Evolutionary conservation across 1,284 basidiomycete species (phyloP).

Genomic region (Austropuccinia psidii): DNA sequence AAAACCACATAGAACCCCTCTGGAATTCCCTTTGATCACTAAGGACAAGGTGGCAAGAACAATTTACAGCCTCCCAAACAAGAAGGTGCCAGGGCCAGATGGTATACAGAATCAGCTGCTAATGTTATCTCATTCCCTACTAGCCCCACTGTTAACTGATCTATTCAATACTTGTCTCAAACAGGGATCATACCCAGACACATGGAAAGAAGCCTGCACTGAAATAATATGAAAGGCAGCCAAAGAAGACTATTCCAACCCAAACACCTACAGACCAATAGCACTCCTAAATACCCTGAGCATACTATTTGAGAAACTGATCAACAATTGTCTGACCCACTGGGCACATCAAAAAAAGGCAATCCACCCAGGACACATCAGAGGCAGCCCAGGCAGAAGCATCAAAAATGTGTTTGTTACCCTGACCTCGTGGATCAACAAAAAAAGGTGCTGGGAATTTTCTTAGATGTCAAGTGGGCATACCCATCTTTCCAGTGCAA

Average conservation of each 20-base stretch:
- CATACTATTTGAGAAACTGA: background rate
- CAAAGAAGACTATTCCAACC: background rate
- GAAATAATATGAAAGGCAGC: background rate
- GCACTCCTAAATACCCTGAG: background rate
- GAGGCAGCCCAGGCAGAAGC: background rate
- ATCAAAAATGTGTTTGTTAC: background rate
- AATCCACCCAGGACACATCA: background rate
- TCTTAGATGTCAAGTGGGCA: constrained; percentile 12
- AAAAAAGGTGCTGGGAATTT: background rate
- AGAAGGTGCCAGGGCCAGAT: constrained; percentile 5
- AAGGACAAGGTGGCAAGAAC: too few species aligned
- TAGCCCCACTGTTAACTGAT: background rate
- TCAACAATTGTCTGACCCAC: background rate
- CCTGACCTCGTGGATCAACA: background rate
- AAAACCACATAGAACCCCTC: too few species aligned
- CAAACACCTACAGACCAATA: background rate
- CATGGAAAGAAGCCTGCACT: background rate
- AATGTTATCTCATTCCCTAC: background rate
- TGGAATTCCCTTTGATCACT: too few species aligned
- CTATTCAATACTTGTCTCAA: background rate
- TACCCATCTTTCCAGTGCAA: constrained; percentile 1
- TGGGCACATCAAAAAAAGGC: background rate
- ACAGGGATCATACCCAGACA: background rate
- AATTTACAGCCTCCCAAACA: background rate
- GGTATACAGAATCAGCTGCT: background rate